Evolutionary conservation across 2,329 filamentous ascomycete genomes (phyloP), one percentile per base, ranked within the genome.

Genomic region (Tolypocladium tropicale): DNA sequence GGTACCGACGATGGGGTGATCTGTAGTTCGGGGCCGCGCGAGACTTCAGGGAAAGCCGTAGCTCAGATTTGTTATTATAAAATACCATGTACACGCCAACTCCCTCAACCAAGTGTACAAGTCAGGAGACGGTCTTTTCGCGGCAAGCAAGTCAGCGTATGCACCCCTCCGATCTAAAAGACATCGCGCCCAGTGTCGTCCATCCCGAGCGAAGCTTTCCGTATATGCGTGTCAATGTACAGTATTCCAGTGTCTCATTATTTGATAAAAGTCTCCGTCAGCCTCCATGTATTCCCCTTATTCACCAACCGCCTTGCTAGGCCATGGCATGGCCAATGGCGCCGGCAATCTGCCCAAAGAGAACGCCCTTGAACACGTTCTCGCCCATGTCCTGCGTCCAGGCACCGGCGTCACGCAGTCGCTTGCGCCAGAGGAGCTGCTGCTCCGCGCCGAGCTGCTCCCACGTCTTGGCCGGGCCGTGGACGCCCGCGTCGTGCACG

Each of bases 371-470:
- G 62, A 95, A 80, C 33, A 94, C 81, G 11, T 77, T 78, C 74
- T 93, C 89, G 3, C 89, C 88, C 76, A 93, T 88, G 39, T 82
- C 78, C 66, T 86, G 84, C n/a, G 82, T 81, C 90, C 89, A 95
- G 60, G 90, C 82, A 0, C 90, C 90, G 0, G 88, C 85, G 55
- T 85, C 78, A 55, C 76, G 76, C 37, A 95, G 76, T 65, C 79
- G 81, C 61, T 80, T 71, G 72, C 84, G 90, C 90, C 90, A 95
- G 21, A 76, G 73, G 53, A 76, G 72, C 67, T 82, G 81, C 69
- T 92, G 82, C 55, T 80, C 72, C 14, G 78, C 74, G 6, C 76
- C 75, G 49, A 95, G 71, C 57, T 91, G 82, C 56, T 90, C 84
- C 89, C 89, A 95, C 55, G 78, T 74, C 69, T 78, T 83, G 16